Conservation (phyloP, 352 stramenopile species). For the Plasmopara viticola region DNA sequence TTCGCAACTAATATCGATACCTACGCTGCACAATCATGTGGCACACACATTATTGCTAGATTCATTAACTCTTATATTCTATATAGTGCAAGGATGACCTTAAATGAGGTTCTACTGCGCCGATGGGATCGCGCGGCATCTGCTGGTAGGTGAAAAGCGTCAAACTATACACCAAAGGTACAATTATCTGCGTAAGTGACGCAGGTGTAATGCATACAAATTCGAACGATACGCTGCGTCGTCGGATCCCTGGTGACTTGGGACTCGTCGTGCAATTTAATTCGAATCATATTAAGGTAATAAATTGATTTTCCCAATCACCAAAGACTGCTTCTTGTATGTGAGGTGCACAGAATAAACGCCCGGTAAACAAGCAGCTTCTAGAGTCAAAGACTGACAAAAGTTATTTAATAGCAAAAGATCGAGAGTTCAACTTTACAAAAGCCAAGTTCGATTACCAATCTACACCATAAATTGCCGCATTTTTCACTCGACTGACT, state of each 20-base stretch:
- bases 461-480: neutral
- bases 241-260: constrained; percentile 29
- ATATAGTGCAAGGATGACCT: neutral
- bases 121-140: constrained; percentile 18
- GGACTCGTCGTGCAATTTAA: constrained; percentile 41
- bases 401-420: neutral
- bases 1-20: too few relatives aligned
- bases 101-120: constrained; percentile 15
- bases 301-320: neutral
- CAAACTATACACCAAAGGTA: neutral
- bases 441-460: constrained; percentile 35
- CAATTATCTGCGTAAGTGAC: neutral
- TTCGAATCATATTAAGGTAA: constrained; percentile 32
- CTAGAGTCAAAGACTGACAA: neutral
- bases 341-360: constrained; percentile 30
- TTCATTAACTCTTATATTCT: too few relatives aligned
- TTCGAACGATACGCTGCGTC: constrained; percentile 27
- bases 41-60: too few relatives aligned
- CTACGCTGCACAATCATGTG: too few relatives aligned
- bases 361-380: constrained; percentile 32
- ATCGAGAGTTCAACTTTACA: constrained; percentile 52
- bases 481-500: neutral
- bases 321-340: neutral
- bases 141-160: constrained; percentile 6
- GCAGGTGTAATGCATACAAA: constrained; percentile 36